These are phyloP conservation scores for Fusarium liriodendri DNA, from an alignment of 2,329 filamentous ascomycete genomes.

Conservation along the genomic window DNA sequence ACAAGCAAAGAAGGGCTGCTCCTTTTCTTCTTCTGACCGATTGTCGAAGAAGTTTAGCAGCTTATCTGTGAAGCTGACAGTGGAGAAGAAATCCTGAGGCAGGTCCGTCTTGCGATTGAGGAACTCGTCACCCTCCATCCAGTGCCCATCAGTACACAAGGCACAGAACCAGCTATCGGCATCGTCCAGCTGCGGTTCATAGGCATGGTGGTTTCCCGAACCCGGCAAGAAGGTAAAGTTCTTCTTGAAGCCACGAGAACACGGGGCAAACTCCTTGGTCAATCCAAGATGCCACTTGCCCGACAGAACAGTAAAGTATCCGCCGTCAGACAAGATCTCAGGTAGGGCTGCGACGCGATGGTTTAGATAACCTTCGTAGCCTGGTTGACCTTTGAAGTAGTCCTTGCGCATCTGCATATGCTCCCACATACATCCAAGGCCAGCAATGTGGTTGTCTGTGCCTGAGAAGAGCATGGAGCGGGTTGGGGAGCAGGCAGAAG, in stretches of 20 bases:
- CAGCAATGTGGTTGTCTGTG: slow-evolving; percentile 65
- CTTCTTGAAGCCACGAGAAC: slow-evolving; percentile 53
- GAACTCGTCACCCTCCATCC: slow-evolving; percentile 54
- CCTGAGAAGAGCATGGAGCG: slow-evolving; percentile 70
- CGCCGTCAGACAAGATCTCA: slow-evolving; percentile 45
- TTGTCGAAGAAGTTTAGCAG: slow-evolving; percentile 59
- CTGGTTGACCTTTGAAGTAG: slow-evolving; percentile 28
- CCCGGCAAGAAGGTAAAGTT: slow-evolving; percentile 55
- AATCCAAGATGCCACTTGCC: slow-evolving; percentile 53
- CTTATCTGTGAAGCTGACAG: slow-evolving; percentile 62
- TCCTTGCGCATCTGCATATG: slow-evolving; percentile 13
- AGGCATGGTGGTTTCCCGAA: slow-evolving; percentile 65
- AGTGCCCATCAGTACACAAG: slow-evolving; percentile 40
- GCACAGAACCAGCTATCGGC: slow-evolving; percentile 64
- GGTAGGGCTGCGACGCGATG: slow-evolving; percentile 43
- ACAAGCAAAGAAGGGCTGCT: slow-evolving; percentile 12
- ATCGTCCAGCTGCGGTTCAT: slow-evolving; percentile 56
- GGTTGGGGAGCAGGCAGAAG: slow-evolving; percentile 68
- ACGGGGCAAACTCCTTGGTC: slow-evolving; percentile 38
- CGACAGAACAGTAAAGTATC: slow-evolving; percentile 47
- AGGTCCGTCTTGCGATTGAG: slow-evolving; percentile 53
- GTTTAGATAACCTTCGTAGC: slow-evolving; percentile 50
- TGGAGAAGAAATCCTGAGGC: slow-evolving; percentile 64
- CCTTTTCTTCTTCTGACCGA: slow-evolving; percentile 47
- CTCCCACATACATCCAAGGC: slow-evolving; percentile 66